These are phyloP conservation scores for Trichosporon coremiiforme DNA, from an alignment of 1,284 basidiomycete species.

Conservation along the genomic window DNA sequence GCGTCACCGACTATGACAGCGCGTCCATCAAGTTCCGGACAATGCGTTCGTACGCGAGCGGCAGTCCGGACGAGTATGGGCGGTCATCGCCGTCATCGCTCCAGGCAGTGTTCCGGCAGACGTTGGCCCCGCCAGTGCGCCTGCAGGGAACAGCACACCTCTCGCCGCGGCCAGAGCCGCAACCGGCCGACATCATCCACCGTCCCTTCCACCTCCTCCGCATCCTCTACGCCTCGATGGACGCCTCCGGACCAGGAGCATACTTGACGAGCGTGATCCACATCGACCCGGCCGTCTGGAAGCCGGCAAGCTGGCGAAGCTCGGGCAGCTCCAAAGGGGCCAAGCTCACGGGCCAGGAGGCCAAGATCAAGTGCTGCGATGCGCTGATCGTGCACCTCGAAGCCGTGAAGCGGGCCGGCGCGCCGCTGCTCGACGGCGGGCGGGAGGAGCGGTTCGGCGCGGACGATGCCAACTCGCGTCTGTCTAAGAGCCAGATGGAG, in stretches of 20 bases:
- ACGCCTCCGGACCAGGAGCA: slow-evolving; percentile 74
- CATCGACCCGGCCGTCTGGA: slow-evolving; percentile 85
- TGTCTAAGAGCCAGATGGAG: slow-evolving; percentile 27
- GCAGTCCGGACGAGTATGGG: slow-evolving; percentile 19
- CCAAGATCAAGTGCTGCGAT: slow-evolving; percentile 43
- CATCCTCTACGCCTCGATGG: slow-evolving; percentile 74
- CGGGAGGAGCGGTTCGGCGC: slow-evolving; percentile 64
- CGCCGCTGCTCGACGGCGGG: slow-evolving; percentile 59
- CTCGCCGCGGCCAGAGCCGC: slow-evolving; percentile 43
- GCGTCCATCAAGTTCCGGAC: slow-evolving; percentile 22
- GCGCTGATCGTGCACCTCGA: slow-evolving; percentile 39
- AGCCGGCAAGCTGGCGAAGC: slow-evolving; percentile 32
- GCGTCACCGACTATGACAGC: slow-evolving; percentile 21
- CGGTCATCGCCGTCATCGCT: slow-evolving; percentile 17
- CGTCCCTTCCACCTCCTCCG: slow-evolving; percentile 90
- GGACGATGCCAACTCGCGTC: slow-evolving; percentile 17
- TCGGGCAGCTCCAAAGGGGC: slow-evolving; percentile 61
- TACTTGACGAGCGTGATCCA: slow-evolving; percentile 86
- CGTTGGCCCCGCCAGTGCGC: slow-evolving; percentile 28
- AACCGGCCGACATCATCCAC: slow-evolving; percentile 70
- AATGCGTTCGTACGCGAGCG: slow-evolving; percentile 21
- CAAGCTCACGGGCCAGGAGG: slow-evolving; percentile 42
- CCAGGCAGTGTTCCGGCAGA: slow-evolving; percentile 25
- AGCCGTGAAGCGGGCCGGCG: slow-evolving; percentile 50
- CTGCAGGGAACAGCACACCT: slow-evolving; percentile 36